Evolutionary conservation across 1,284 basidiomycete genomes (phyloP).

Genomic region (Apiotrichum siamense): DNA sequence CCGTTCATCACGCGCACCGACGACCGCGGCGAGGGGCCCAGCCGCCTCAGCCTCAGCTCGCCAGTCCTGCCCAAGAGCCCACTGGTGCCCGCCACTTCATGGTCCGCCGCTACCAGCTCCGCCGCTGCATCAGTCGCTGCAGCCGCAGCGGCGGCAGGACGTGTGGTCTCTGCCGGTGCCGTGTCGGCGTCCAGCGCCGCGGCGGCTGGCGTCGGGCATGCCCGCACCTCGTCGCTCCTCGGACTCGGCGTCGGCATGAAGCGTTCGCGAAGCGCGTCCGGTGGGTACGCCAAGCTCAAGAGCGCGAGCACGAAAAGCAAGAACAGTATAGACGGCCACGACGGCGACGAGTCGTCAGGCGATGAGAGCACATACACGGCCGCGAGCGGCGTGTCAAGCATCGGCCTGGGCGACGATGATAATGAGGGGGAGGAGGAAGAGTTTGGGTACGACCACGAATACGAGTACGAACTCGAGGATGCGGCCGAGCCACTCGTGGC

Average conservation of each 20-base stretch:
- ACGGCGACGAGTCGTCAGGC: background rate
- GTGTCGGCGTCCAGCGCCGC: background rate
- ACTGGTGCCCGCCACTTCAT: background rate
- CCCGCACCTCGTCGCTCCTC: background rate
- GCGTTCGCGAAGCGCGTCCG: background rate
- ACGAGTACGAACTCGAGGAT: slow-evolving; percentile 6
- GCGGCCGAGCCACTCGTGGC: slow-evolving; percentile 13
- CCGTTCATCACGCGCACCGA: slow-evolving; percentile 1
- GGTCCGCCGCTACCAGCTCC: background rate
- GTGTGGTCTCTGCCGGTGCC: background rate
- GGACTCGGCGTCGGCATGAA: background rate
- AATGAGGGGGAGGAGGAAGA: no score
- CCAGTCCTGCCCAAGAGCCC: background rate
- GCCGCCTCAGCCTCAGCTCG: background rate
- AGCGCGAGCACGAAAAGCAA: background rate
- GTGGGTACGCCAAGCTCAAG: background rate
- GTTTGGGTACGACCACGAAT: slow-evolving; percentile 1
- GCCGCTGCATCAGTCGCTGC: background rate
- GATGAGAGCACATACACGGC: background rate
- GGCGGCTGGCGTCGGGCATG: background rate
- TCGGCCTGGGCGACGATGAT: background rate
- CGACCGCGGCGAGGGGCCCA: slow-evolving; percentile 1
- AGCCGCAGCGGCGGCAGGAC: background rate
- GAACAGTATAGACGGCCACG: background rate
- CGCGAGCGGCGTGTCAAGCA: slow-evolving; percentile 6